Percentiles rank a stretch among this genome's conserved stretches.
Conservation (phyloP, 2,329 filamentous ascomycete genomes). For the Talaromyces sp. region DNA sequence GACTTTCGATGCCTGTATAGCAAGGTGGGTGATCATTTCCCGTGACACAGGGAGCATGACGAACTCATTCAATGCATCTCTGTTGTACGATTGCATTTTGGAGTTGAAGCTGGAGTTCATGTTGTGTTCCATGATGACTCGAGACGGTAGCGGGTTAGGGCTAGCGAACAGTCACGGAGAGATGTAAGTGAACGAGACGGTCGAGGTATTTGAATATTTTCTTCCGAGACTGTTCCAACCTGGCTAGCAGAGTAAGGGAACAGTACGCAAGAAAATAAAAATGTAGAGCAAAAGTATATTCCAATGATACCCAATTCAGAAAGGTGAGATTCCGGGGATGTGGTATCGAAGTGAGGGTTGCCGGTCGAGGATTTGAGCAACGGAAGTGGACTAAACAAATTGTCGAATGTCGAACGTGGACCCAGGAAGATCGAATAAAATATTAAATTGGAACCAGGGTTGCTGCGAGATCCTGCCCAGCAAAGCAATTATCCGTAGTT, state of each 20-base stretch:
- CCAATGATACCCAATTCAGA: slow-evolving; percentile 2
- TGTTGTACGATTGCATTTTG: slow-evolving; percentile 29
- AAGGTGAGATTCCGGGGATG: slow-evolving; percentile 6
- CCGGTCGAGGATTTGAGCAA: background rate
- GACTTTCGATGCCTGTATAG: slow-evolving; percentile 45
- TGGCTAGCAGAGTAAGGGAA: slow-evolving; percentile 12
- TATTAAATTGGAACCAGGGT: slow-evolving; percentile 9
- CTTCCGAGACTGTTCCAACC: background rate
- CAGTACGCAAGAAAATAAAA: slow-evolving; percentile 1
- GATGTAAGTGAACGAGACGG: background rate
- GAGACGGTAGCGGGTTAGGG: slow-evolving; percentile 9
- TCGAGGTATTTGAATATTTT: slow-evolving; percentile 3
- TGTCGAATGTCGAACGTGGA: background rate
- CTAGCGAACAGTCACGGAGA: background rate
- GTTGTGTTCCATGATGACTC: slow-evolving; percentile 20
- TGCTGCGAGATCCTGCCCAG: slow-evolving; percentile 28
- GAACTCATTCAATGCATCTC: slow-evolving; percentile 47
- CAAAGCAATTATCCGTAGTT: slow-evolving; percentile 23
- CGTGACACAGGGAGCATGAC: slow-evolving; percentile 46
- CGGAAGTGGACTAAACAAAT: background rate
- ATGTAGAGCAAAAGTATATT: background rate
- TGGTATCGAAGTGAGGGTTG: slow-evolving; percentile 7
- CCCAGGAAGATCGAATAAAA: background rate
- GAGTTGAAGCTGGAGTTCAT: slow-evolving; percentile 16
- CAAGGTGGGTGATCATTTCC: slow-evolving; percentile 48